Conservation (phyloP, 108 stramenopile species). For the Cylindrotheca fusiformis region DNA sequence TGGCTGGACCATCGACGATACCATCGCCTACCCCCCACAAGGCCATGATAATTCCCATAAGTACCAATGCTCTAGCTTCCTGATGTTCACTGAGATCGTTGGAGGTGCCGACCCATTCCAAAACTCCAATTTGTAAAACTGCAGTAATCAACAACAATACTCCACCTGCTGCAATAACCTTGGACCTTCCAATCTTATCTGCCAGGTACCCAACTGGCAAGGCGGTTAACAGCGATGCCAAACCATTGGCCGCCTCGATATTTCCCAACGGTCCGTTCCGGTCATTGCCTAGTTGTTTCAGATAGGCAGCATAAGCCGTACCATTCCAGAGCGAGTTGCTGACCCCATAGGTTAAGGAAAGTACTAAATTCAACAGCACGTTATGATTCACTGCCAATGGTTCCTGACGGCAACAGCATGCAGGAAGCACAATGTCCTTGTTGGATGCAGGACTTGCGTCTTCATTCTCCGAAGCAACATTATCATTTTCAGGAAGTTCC, state of each 20-base stretch:
- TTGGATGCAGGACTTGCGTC: not conserved
- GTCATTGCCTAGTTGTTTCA: constrained; percentile 43
- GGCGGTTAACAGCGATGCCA: constrained; percentile 47
- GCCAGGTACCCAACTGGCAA: constrained; percentile 67
- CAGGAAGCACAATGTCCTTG: constrained; percentile 10
- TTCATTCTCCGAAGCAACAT: not conserved
- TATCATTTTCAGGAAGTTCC: not conserved
- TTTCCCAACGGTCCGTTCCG: constrained; percentile 53
- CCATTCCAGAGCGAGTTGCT: constrained; percentile 31
- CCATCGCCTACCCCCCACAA: constrained; percentile 59
- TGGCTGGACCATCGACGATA: constrained; percentile 46
- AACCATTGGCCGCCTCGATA: constrained; percentile 56
- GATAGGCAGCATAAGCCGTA: constrained; percentile 46
- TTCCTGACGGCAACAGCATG: constrained; percentile 9
- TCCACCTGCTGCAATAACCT: constrained; percentile 43
- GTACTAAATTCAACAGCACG: constrained; percentile 27
- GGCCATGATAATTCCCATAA: constrained; percentile 32
- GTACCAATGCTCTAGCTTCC: constrained; percentile 12
- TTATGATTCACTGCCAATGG: constrained; percentile 22
- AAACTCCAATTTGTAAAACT: constrained; percentile 24
- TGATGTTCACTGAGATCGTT: constrained; percentile 5
- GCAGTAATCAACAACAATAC: constrained; percentile 32
- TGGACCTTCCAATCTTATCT: constrained; percentile 38
- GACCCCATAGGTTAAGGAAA: constrained; percentile 21
- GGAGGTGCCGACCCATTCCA: constrained; percentile 27